phyloP scores from a whole-genome alignment of 1,284 basidiomycete genomes.

The Boletus mariae region DNA sequence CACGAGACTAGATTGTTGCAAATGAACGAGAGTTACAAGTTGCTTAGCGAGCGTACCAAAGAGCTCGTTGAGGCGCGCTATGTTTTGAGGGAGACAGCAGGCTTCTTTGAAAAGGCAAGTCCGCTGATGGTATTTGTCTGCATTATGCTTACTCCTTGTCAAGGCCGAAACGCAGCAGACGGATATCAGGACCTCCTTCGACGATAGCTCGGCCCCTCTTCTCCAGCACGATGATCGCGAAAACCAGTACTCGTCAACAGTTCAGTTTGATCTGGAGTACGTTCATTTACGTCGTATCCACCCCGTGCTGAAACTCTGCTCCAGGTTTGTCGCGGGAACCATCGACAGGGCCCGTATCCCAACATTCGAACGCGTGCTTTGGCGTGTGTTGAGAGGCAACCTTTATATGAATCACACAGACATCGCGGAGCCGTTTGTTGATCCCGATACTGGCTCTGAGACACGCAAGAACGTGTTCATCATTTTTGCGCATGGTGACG shows the following conservation, averaged over 20 bases:
- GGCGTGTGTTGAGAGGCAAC: slow-evolving; percentile 97
- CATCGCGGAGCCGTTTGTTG: slow-evolving; percentile 90
- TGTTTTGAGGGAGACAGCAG: slow-evolving; percentile 92
- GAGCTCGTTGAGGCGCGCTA: slow-evolving; percentile 92
- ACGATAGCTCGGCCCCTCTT: slow-evolving; percentile 88
- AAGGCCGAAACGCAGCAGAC: slow-evolving; percentile 80
- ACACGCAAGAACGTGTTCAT: slow-evolving; percentile 99
- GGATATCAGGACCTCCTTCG: slow-evolving; percentile 86
- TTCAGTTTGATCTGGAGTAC: slow-evolving; percentile 85
- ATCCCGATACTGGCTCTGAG: slow-evolving; percentile 77
- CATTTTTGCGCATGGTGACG: slow-evolving; percentile 97
- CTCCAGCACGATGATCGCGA: slow-evolving; percentile 90
- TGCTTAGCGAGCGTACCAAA: slow-evolving; percentile 80
- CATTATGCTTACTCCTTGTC: slow-evolving; percentile 5
- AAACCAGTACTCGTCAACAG: slow-evolving; percentile 51
- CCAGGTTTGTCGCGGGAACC: slow-evolving; percentile 91
- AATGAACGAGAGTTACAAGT: slow-evolving; percentile 95
- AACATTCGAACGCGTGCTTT: slow-evolving; percentile 96
- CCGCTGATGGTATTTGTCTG: background rate
- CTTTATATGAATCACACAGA: slow-evolving; percentile 99
- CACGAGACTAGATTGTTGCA: slow-evolving; percentile 84
- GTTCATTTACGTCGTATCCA: slow-evolving; percentile 21
- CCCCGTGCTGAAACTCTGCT: slow-evolving; percentile 4
- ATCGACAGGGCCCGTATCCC: slow-evolving; percentile 91
- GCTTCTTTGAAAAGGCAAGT: slow-evolving; percentile 88